These are phyloP conservation scores for Paradendryphiella salina DNA, from an alignment of 2,329 filamentous ascomycete species.

Conservation along the genomic window DNA sequence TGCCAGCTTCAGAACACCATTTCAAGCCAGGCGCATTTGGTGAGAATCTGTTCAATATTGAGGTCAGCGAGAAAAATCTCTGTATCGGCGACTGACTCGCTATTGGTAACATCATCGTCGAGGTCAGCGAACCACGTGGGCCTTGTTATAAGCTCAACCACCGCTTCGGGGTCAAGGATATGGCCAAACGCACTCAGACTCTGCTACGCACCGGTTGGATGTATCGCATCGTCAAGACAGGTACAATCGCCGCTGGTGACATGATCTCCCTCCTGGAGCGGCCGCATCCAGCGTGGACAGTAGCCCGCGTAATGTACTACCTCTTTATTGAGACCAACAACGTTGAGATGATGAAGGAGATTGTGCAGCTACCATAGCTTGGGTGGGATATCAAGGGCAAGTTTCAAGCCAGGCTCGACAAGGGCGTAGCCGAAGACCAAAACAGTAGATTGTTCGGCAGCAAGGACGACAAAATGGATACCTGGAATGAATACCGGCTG, in stretches of 20 bases:
- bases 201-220: constrained; percentile 67
- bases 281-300: constrained; percentile 62
- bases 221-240: constrained; percentile 63
- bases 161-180: constrained; percentile 65
- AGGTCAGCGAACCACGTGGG: constrained; percentile 64
- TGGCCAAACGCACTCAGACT: constrained; percentile 62
- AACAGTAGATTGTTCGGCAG: constrained; percentile 33
- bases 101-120: constrained; percentile 56
- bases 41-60: constrained; percentile 63
- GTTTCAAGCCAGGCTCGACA: constrained; percentile 59
- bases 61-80: constrained; percentile 65
- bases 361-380: constrained; percentile 52
- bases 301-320: constrained; percentile 66
- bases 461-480: constrained; percentile 35
- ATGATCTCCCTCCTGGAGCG: constrained; percentile 60
- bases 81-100: constrained; percentile 66
- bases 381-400: constrained; percentile 55
- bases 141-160: constrained; percentile 73
- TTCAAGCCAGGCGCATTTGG: constrained; percentile 65
- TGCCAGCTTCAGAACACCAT: constrained; percentile 55
- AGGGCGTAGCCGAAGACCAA: constrained; percentile 44
- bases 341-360: constrained; percentile 51
- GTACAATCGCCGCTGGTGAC: constrained; percentile 60
- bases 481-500: constrained; percentile 50
- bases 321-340: constrained; percentile 60